Evolutionary conservation across 1,284 basidiomycete species (phyloP).

Genomic region (Megacollybia platyphylla): DNA sequence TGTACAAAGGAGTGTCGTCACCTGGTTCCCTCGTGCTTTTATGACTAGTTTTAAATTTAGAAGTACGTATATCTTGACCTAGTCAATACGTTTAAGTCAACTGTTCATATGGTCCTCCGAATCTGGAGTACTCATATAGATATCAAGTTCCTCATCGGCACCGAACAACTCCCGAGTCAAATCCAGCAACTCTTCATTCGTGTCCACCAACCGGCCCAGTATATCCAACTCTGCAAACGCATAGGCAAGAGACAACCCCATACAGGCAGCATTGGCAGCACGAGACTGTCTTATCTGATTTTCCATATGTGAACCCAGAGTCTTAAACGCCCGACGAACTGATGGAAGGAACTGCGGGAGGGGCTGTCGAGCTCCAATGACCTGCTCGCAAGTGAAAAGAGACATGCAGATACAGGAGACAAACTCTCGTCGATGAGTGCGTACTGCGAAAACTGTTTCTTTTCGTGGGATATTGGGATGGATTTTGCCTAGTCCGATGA

Average conservation of each 20-base stretch:
- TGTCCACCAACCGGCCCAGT: conserved; percentile 26
- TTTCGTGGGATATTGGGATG: conserved; percentile 34
- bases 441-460: conserved; percentile 27
- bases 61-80: too few species aligned
- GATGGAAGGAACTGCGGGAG: conserved; percentile 41
- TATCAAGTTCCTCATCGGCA: conserved; percentile 11
- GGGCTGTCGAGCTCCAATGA: conserved; percentile 31
- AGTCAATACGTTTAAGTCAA: too few species aligned
- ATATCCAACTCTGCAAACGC: conserved; percentile 33
- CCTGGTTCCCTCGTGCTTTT: too few species aligned
- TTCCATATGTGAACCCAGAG: conserved; percentile 20
- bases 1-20: too few species aligned
- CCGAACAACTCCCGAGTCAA: conserved; percentile 31
- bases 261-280: conserved; percentile 16
- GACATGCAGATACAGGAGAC: conserved; percentile 36
- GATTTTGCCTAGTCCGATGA: conserved; percentile 34
- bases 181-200: conserved; percentile 27
- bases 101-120: too few species aligned
- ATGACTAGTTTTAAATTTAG: too few species aligned
- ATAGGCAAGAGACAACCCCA: conserved; percentile 27
- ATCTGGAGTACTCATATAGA: too few species aligned
- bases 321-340: conserved; percentile 16
- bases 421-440: conserved; percentile 30
- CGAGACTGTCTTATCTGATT: conserved; percentile 23
- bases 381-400: conserved; percentile 37